Percentiles rank a stretch among this genome's conserved stretches.
These are phyloP conservation scores for Stachybotrys chlorohalonatus DNA, from an alignment of 2,329 filamentous ascomycete genomes.

Conservation along the genomic window DNA sequence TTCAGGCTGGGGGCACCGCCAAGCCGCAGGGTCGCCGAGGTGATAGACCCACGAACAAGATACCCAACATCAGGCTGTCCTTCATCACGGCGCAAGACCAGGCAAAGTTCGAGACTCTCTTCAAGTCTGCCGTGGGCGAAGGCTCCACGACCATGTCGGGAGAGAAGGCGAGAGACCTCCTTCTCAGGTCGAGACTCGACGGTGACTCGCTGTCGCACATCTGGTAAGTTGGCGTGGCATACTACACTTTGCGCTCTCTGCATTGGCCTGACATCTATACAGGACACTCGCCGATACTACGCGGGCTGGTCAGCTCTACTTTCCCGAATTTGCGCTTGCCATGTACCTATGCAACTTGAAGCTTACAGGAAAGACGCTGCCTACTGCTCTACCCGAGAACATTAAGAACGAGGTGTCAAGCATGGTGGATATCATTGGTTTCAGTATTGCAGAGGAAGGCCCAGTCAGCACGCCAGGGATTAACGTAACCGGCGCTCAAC, in stretches of 20 bases:
- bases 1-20: slow-evolving; percentile 41
- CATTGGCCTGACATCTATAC: neutral
- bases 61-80: slow-evolving; percentile 87
- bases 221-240: slow-evolving; percentile 48
- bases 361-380: slow-evolving; percentile 77
- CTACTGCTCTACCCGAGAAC: slow-evolving; percentile 65
- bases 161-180: slow-evolving; percentile 83
- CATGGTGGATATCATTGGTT: slow-evolving; percentile 99
- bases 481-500: slow-evolving; percentile 43
- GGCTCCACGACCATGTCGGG: slow-evolving; percentile 79
- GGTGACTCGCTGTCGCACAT: slow-evolving; percentile 86
- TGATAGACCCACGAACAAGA: slow-evolving; percentile 52
- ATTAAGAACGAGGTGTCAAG: slow-evolving; percentile 96
- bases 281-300: slow-evolving; percentile 94
- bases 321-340: slow-evolving; percentile 92
- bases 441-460: slow-evolving; percentile 72
- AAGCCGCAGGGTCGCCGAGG: slow-evolving; percentile 36
- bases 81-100: slow-evolving; percentile 96
- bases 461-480: slow-evolving; percentile 39
- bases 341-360: slow-evolving; percentile 98
- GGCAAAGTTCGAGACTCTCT: slow-evolving; percentile 92
- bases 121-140: slow-evolving; percentile 88
- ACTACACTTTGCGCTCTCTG: neutral
- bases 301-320: slow-evolving; percentile 89
- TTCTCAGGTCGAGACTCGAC: slow-evolving; percentile 79